Evolutionary conservation across 768 basidiomycete species (phyloP).

Genomic region (Boletus bicolor): DNA sequence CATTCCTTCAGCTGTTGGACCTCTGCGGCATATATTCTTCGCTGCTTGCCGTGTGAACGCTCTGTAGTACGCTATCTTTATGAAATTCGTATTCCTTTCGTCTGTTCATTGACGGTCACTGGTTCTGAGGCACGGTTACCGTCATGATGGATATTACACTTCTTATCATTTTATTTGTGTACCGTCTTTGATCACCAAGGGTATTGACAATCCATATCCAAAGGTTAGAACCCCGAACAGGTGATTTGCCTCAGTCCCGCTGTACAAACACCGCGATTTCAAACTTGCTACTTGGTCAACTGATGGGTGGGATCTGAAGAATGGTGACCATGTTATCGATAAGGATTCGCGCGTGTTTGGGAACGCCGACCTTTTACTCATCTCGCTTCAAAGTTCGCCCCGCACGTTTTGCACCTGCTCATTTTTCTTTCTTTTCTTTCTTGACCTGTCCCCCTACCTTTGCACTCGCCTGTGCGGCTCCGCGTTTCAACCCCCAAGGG

Average conservation of each 20-base stretch:
- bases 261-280: background rate
- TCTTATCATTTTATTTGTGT: background rate
- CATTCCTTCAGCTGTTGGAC: background rate
- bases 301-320: background rate
- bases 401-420: no score
- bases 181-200: background rate
- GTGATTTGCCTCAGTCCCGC: background rate
- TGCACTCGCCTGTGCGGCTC: background rate
- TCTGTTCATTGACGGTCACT: background rate
- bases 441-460: background rate
- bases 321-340: background rate
- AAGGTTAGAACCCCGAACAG: background rate
- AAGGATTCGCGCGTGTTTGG: no score
- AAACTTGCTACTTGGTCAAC: background rate
- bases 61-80: conserved; percentile 26
- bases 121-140: background rate
- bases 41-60: conserved; percentile 8
- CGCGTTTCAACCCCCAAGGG: background rate
- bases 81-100: conserved; percentile 21
- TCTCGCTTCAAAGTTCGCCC: no score
- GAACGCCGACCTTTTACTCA: background rate
- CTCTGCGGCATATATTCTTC: background rate
- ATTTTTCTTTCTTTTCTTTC: background rate
- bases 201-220: background rate
- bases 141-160: background rate